A percentile compares a stretch with the other conserved stretches of the same genome.
These are phyloP conservation scores for Sclerotinia spermophila DNA, from an alignment of 2,329 filamentous ascomycete species.

Conservation along the genomic window DNA sequence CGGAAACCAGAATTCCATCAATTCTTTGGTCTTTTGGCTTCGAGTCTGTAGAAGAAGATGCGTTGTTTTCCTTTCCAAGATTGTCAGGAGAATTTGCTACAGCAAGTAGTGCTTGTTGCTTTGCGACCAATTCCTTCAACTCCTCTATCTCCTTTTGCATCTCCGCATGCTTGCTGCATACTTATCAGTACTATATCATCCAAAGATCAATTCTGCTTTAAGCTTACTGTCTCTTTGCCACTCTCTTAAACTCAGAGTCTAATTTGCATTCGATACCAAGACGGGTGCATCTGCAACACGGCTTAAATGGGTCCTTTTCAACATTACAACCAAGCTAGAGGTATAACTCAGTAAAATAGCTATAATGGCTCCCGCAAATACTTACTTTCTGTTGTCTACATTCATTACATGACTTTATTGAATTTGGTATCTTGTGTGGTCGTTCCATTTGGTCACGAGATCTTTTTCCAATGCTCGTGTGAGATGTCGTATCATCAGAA, in stretches of 20 bases:
- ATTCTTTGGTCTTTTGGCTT: conserved; percentile 18
- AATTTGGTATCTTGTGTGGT: conserved; percentile 12
- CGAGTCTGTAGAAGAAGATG: conserved; percentile 41
- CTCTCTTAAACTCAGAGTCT: conserved; percentile 64
- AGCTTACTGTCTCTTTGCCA: conserved; percentile 48
- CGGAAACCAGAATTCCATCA: conserved; percentile 20
- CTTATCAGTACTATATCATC: not conserved
- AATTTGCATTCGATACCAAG: conserved; percentile 62
- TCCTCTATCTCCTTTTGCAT: conserved; percentile 57
- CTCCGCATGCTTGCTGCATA: conserved; percentile 55
- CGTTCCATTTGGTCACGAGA: conserved; percentile 16
- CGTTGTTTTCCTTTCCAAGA: conserved; percentile 50
- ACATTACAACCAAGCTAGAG: conserved; percentile 63
- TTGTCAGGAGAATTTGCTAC: conserved; percentile 42
- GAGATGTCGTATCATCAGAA: conserved; percentile 13
- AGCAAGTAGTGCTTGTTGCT: conserved; percentile 16
- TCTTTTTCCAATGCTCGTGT: conserved; percentile 7
- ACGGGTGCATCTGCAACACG: conserved; percentile 60
- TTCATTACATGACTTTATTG: conserved; percentile 39
- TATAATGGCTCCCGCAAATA: conserved; percentile 11
- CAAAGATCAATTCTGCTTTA: no score
- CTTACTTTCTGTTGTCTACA: conserved; percentile 67
- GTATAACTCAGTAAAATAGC: not conserved
- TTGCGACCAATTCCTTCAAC: conserved; percentile 40
- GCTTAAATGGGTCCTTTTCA: conserved; percentile 58